Conservation (phyloP, 2,329 filamentous ascomycete genomes). For the Botrytis aclada region DNA sequence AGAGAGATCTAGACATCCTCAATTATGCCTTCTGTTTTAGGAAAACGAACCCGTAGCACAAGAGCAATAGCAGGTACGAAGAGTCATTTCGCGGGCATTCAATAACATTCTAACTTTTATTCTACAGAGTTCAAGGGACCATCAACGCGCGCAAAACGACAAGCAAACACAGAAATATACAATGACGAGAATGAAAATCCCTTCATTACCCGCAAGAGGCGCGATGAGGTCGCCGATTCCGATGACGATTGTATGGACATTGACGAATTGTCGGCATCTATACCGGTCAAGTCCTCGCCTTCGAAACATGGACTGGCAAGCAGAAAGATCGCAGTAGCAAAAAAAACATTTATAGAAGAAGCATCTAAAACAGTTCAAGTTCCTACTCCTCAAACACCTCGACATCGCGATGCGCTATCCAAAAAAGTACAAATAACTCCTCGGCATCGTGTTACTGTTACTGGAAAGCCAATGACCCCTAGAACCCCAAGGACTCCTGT, state of each 20-base stretch:
- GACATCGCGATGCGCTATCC: constrained; percentile 75
- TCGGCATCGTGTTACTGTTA: constrained; percentile 76
- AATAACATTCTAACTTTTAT: constrained; percentile 21
- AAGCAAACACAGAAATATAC: constrained; percentile 42
- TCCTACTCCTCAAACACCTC: constrained; percentile 69
- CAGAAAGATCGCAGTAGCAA: constrained; percentile 43
- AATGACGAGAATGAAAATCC: constrained; percentile 69
- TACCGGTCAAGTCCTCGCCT: constrained; percentile 38
- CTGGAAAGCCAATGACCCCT: constrained; percentile 71
- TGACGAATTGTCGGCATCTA: constrained; percentile 38
- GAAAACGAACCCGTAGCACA: constrained; percentile 46
- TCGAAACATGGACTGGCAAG: constrained; percentile 48
- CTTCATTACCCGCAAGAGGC: constrained; percentile 41
- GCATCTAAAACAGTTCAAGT: constrained; percentile 46
- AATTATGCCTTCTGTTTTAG: constrained; percentile 43
- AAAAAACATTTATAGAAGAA: constrained; percentile 41
- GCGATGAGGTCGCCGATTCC: constrained; percentile 33
- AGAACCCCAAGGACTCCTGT: constrained; percentile 73
- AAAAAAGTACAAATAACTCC: constrained; percentile 72
- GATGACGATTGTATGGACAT: constrained; percentile 46
- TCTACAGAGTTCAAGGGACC: constrained; percentile 28
- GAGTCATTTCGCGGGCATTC: constrained; percentile 17
- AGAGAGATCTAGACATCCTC: not conserved
- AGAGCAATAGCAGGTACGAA: constrained; percentile 40
- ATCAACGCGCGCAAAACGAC: constrained; percentile 45